phyloP scores from a whole-genome alignment of 202 grass and related monocot genomes.

The Carex arenaria region DNA sequence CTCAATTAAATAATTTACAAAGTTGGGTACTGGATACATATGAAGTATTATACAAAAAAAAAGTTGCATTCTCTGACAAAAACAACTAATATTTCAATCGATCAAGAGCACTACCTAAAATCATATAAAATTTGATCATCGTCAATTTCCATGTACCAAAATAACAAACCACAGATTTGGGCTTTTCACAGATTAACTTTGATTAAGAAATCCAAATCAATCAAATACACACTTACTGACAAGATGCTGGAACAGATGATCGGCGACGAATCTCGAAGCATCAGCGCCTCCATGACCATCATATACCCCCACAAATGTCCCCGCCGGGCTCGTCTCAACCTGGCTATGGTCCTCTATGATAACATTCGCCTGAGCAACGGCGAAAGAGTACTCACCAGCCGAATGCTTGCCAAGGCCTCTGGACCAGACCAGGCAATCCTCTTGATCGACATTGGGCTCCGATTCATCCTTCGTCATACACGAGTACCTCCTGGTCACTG shows the following conservation, averaged over 20 bases:
- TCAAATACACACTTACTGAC: slow-evolving; percentile 55
- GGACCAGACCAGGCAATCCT: slow-evolving; percentile 78
- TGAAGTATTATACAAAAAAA: neutral
- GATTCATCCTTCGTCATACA: slow-evolving; percentile 90
- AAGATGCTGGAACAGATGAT: slow-evolving; percentile 75
- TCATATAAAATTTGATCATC: neutral
- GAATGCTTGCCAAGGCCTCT: slow-evolving; percentile 62
- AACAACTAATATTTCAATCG: neutral
- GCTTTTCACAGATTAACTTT: neutral
- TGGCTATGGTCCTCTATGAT: slow-evolving; percentile 93
- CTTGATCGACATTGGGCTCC: slow-evolving; percentile 23
- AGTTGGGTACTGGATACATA: neutral
- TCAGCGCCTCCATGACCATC: slow-evolving; percentile 94
- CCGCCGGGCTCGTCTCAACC: slow-evolving; percentile 62
- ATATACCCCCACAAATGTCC: slow-evolving; percentile 90
- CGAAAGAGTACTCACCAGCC: slow-evolving; percentile 81
- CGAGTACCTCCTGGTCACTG: slow-evolving; percentile 56
- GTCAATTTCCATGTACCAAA: neutral
- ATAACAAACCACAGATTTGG: neutral
- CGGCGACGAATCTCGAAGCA: slow-evolving; percentile 79
- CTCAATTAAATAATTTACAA: neutral
- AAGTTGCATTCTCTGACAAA: neutral
- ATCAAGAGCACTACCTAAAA: neutral
- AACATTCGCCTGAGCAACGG: slow-evolving; percentile 93
- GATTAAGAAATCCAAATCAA: slow-evolving; percentile 10